Base-by-base conservation (phyloP, 805 yeast genomes). In the Saccharomycopsis schoenii region DNA sequence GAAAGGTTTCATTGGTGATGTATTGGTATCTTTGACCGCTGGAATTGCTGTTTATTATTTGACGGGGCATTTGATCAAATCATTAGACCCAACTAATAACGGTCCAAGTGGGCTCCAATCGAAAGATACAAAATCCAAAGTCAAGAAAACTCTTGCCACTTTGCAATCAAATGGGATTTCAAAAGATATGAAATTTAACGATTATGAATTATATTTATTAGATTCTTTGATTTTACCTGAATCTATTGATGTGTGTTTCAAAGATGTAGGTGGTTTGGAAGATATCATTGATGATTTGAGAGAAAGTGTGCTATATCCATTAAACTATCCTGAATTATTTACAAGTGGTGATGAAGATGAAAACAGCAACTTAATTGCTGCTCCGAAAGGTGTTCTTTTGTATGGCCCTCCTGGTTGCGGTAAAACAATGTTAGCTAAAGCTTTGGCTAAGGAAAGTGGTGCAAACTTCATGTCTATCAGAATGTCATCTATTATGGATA, bases 321-420 rank as follows among this genome's bases (percentile, higher is more conserved):
- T 94, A 61, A 86, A 88, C 17, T 76, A 62, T 67, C 97, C 97
- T 0, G 89, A 83, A 57, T 73, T 90, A 50, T 91, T 88, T 70
- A 76, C 82, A 12, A 47, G 52, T 47, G 34, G 52, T 24, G 21
- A 21, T 47, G 34, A 25, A 11, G 52, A 47, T 47, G 84, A 82
- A 59, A 88, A 86, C 66, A 83, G 89, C 59, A 64, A 74, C 21
- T 77, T 93, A 59, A 76, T 93, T 29, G 89, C 88, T 68, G 93
- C 97, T 1, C 99, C 99, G 1, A 91, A 89, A 69, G 99, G 99
- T 50, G 97, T 93, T 2, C 74, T 93, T 41, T 78, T 92, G 57
- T 85, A 89, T 69, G 98, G 98, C 0, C 97, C 98, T 2, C 98
- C 98, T 0, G 98, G 98, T 0, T 93, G 97, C 72, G 98, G 98